Conservation (phyloP, 192 early-diverging fungal species). For the Umbelopsis isabellina region DNA sequence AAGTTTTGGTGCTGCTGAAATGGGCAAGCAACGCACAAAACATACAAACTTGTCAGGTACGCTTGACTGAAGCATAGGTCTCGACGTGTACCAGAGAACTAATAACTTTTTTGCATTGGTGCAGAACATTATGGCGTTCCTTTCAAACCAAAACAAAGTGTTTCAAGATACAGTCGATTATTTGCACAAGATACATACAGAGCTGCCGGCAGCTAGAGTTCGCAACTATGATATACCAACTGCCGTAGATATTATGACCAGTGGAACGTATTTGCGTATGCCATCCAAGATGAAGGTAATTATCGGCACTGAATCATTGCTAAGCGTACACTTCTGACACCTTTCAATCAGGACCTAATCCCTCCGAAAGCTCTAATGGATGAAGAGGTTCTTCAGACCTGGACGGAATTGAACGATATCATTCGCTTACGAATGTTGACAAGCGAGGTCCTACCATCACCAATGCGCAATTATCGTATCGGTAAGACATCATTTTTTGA, state of each 20-base stretch:
- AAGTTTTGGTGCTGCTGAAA: slow-evolving; percentile 74
- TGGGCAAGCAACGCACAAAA: slow-evolving; percentile 73
- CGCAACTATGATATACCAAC: slow-evolving; percentile 83
- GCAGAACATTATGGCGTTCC: slow-evolving; percentile 44
- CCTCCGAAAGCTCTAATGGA: slow-evolving; percentile 60
- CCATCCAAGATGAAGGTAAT: slow-evolving; percentile 73
- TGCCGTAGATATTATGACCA: slow-evolving; percentile 85
- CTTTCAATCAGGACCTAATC: slow-evolving; percentile 45
- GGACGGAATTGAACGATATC: slow-evolving; percentile 66
- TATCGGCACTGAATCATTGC: background rate
- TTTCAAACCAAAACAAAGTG: slow-evolving; percentile 39
- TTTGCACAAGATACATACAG: slow-evolving; percentile 43
- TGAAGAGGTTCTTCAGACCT: slow-evolving; percentile 61
- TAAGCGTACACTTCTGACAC: background rate
- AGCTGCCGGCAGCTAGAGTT: slow-evolving; percentile 55
- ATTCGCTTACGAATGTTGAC: slow-evolving; percentile 75
- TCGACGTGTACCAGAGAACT: background rate
- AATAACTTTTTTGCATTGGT: background rate
- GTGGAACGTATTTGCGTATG: slow-evolving; percentile 80
- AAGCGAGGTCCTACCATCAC: slow-evolving; percentile 69
- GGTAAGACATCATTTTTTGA: slow-evolving; percentile 23
- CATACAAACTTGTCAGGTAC: slow-evolving; percentile 74
- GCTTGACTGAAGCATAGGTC: background rate
- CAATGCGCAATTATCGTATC: slow-evolving; percentile 65
- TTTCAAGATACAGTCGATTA: slow-evolving; percentile 39